Percentiles rank a stretch among this genome's conserved stretches.
Conservation (phyloP, 1,284 basidiomycete species). For the Neonothopanus nambi region DNA sequence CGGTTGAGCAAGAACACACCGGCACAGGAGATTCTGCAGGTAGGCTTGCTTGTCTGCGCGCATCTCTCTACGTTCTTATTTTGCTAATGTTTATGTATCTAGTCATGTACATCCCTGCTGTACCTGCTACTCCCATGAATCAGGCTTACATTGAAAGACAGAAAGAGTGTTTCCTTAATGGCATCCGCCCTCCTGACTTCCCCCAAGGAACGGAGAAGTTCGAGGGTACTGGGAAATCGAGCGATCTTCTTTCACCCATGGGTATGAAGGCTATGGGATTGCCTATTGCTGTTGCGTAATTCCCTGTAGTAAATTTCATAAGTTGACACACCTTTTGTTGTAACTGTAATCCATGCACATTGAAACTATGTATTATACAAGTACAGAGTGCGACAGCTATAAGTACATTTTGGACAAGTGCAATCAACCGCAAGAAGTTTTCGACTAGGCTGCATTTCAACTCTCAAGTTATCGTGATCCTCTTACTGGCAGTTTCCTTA, state of each 20-base stretch:
- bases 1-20: slow-evolving; percentile 73
- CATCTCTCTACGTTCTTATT: not conserved
- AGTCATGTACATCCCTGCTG: slow-evolving; percentile 84
- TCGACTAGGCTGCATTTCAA: too few species aligned
- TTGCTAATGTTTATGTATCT: not conserved
- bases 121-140: slow-evolving; percentile 70
- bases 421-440: too few species aligned
- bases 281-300: slow-evolving; percentile 14
- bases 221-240: slow-evolving; percentile 46
- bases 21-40: slow-evolving; percentile 74
- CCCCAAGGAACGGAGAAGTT: slow-evolving; percentile 56
- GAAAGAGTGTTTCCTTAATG: slow-evolving; percentile 56
- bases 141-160: slow-evolving; percentile 66
- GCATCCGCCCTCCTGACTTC: slow-evolving; percentile 74
- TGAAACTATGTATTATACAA: too few species aligned
- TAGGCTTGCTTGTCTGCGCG: slow-evolving; percentile 24
- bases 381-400: too few species aligned
- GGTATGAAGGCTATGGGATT: slow-evolving; percentile 61
- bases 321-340: too few species aligned
- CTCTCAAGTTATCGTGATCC: slow-evolving; percentile 14
- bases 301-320: too few species aligned
- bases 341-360: too few species aligned
- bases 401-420: too few species aligned
- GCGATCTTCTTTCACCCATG: slow-evolving; percentile 47
- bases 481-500: slow-evolving; percentile 15